These are phyloP conservation scores for Solanum tarijense DNA, from an alignment of 257 asterid genomes.

Conservation along the genomic window DNA sequence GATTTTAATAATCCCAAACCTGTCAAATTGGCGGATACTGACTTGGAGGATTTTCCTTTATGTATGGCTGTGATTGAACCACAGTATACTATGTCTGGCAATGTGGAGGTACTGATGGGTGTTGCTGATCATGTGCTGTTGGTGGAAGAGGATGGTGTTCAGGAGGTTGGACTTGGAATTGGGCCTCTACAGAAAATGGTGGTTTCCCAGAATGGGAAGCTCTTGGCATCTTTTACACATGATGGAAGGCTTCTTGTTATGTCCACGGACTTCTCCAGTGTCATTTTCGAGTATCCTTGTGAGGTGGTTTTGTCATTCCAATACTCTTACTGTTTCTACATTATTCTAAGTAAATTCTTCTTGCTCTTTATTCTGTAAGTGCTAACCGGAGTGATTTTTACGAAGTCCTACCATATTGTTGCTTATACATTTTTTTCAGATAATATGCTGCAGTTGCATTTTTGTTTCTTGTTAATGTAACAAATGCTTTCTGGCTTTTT, in stretches of 20 bases:
- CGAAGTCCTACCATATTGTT: not conserved
- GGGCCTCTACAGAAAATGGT: slow-evolving; percentile 95
- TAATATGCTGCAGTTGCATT: not conserved
- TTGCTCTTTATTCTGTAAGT: not conserved
- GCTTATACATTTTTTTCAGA: not conserved
- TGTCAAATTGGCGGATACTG: slow-evolving; percentile 64
- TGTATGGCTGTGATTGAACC: slow-evolving; percentile 98
- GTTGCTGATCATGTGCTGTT: slow-evolving; percentile 72
- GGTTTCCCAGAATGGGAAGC: slow-evolving; percentile 77
- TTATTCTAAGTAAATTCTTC: not conserved
- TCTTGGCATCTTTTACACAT: slow-evolving; percentile 68
- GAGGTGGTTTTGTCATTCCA: slow-evolving; percentile 41
- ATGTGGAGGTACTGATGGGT: slow-evolving; percentile 84
- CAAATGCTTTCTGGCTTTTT: not conserved
- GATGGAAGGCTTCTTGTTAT: slow-evolving; percentile 90
- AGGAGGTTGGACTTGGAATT: slow-evolving; percentile 50
- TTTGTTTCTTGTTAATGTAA: not conserved
- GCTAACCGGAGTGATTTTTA: not conserved
- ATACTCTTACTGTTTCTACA: not conserved
- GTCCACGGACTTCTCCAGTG: slow-evolving; percentile 63
- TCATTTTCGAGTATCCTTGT: slow-evolving; percentile 61
- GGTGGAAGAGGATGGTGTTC: slow-evolving; percentile 87
- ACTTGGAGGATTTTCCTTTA: slow-evolving; percentile 69
- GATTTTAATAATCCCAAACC: slow-evolving; percentile 59
- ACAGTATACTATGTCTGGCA: slow-evolving; percentile 81